Base-by-base conservation (phyloP, 345 rosid genomes). In the Populus alba region DNA sequence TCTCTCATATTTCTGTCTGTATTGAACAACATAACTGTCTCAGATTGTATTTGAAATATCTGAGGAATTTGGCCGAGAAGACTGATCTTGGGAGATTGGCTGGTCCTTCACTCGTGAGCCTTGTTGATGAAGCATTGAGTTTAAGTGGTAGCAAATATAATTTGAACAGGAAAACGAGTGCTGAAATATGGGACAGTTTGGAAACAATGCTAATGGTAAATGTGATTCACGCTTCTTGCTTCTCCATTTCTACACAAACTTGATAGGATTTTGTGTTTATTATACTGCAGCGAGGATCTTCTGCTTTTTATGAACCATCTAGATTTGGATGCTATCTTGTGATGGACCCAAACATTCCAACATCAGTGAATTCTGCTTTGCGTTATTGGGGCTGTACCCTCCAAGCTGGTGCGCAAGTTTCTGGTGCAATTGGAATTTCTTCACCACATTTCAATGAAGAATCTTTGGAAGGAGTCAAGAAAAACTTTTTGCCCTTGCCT, bases 1-100 rank as follows among this genome's bases (percentile, higher is more conserved):
- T 61, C 57, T 67, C 8, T 31, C 25, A 41, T 47, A 41, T 9
- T 23, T 12, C n/a, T 61, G 38, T 20, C 18, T 27, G 10, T 80
- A 71, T 23, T 62, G 41, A 76, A 78, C 75, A 63, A 31, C 66
- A 70, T 75, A 20, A 25, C 33, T 76, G 27, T 70, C 47, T 18
- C 87, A 91, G 98, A 78, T 79, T 95, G 84, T 95, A 95, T 87
- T 81, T 93, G 78, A 93, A 87, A 70, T 90, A 95, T 81, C 62
- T 90, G 84, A 87, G 97, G 80, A 92, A 83, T 83, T 15, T 93
- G 77, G 88, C 97, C 1, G 95, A 92, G 90, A 95, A 89, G 87
- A 93, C 98, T 77, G 98, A 95, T 84, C 72, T 95, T 66, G 98
- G 97, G 84, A 90, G 98, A 88, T 87, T 95, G 81, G 92, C 83